Evolutionary conservation across 306 rosid genomes (phyloP), one percentile per base, ranked within the genome.

Genomic region (Neltuma alba): DNA sequence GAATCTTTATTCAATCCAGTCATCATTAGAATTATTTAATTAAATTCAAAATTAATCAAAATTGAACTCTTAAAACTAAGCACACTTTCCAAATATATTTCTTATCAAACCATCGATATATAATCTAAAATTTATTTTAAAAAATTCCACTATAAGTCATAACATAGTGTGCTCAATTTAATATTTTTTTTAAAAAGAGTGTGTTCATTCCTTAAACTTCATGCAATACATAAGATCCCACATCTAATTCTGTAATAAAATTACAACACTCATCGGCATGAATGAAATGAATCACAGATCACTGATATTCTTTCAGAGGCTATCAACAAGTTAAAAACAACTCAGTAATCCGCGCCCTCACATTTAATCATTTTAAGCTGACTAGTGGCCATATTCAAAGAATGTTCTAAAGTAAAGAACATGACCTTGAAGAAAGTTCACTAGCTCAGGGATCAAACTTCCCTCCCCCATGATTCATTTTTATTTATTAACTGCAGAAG

Each of bases 401-500:
- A 64, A 31, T 15, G 2, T 75, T 61, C 54, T 23, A 14, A 62
- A 2, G 70, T n/a, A 57, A n/a, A n/a, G n/a, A 76, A 37, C 68
- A 80, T 63, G 71, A 4, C 74, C 70, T 64, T 63, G 72, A 52
- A 73, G 72, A 52, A 73, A 55, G 36, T n/a, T 20, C 25, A 30
- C 33, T 9, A 45, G 27, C 28, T 47, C 74, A 12, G 31, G 42
- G 47, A 62, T 27, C 42, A 73, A 31, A 58, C 14, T 57, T 58
- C 64, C 33, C 66, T 77, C 60, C 33, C 50, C 66, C 66, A 67
- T 65, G 54, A 66, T 65, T 48, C 60, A 6, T 64, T 14, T 52
- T 40, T 54, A 21, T 8, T 38, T 11, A 33, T 40, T 54, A 8
- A 42, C 61, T 16, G 40, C 41, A 41, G 40, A 23, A 54, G 36